Percentiles rank a stretch among this genome's conserved stretches.
phyloP scores from a whole-genome alignment of 2,329 filamentous ascomycete genomes.

The Penicillium sp. region DNA sequence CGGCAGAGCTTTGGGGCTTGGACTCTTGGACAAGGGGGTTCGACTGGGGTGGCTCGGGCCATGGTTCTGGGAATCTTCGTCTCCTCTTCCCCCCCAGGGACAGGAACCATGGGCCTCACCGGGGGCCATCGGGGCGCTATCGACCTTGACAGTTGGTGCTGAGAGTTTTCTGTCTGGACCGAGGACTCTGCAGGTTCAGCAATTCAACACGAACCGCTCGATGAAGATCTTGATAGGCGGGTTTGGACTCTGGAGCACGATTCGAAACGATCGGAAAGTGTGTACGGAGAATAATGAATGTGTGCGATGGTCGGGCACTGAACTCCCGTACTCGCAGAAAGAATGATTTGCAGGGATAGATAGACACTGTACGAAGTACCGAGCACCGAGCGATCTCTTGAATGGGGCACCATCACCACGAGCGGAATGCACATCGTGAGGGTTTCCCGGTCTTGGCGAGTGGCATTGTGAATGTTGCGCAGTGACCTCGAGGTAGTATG shows the following conservation, averaged over 20 bases:
- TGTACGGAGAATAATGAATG: background rate
- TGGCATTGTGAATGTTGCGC: background rate
- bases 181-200: background rate
- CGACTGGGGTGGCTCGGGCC: background rate
- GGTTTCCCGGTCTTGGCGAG: background rate
- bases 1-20: background rate
- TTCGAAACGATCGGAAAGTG: constrained; percentile 5
- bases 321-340: background rate
- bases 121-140: background rate
- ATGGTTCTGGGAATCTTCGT: constrained; percentile 8
- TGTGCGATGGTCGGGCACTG: background rate
- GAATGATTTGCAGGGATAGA: background rate
- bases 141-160: background rate
- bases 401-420: background rate
- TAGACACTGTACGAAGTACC: no score
- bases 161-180: background rate
- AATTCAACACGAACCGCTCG: background rate
- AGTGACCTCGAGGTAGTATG: background rate
- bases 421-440: background rate
- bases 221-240: constrained; percentile 9
- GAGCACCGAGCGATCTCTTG: no score
- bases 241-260: background rate
- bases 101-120: constrained; percentile 5
- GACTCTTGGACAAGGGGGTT: background rate
- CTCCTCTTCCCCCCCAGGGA: constrained; percentile 4